Percentiles rank a stretch among this genome's conserved stretches.
Conservation (phyloP, 2,329 filamentous ascomycete species). For the Albifimbria verrucaria region DNA sequence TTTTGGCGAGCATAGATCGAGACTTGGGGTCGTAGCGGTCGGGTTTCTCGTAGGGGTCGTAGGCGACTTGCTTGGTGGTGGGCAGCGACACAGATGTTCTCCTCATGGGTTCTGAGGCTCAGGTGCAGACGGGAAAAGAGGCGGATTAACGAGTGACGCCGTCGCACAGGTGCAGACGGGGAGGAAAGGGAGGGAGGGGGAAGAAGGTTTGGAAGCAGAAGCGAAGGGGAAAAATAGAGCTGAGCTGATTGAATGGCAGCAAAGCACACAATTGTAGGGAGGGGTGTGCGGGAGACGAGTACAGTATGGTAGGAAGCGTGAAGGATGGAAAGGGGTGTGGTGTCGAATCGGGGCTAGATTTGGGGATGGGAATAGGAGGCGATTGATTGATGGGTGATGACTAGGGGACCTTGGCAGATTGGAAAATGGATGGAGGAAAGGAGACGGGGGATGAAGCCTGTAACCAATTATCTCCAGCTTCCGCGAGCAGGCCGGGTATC, state of each 20-base stretch:
- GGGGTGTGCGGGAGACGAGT: not conserved
- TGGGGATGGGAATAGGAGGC: not conserved
- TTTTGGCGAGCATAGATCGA: constrained; percentile 47
- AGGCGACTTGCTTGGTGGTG: constrained; percentile 52
- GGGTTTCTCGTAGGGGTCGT: constrained; percentile 64
- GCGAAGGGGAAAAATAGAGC: not conserved
- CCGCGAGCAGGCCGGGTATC: not conserved
- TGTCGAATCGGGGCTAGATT: not conserved
- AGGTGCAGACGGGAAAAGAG: constrained; percentile 20
- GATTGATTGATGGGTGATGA: not conserved
- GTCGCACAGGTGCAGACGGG: constrained; percentile 15
- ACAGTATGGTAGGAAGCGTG: too few relatives aligned
- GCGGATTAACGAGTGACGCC: constrained; percentile 20
- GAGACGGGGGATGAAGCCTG: not conserved
- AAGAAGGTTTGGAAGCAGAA: constrained; percentile 6
- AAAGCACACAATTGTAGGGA: not conserved
- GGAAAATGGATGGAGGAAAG: not conserved
- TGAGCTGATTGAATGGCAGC: not conserved
- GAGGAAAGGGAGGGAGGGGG: constrained; percentile 4
- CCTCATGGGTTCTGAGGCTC: too few relatives aligned
- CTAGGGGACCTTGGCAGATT: not conserved
- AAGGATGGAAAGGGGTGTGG: not conserved
- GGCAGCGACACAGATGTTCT: constrained; percentile 63
- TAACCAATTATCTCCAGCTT: not conserved
- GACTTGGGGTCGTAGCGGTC: constrained; percentile 54